phyloP scores from a whole-genome alignment of 2,329 filamentous ascomycete species.

The Chaetomium olivaceum region DNA sequence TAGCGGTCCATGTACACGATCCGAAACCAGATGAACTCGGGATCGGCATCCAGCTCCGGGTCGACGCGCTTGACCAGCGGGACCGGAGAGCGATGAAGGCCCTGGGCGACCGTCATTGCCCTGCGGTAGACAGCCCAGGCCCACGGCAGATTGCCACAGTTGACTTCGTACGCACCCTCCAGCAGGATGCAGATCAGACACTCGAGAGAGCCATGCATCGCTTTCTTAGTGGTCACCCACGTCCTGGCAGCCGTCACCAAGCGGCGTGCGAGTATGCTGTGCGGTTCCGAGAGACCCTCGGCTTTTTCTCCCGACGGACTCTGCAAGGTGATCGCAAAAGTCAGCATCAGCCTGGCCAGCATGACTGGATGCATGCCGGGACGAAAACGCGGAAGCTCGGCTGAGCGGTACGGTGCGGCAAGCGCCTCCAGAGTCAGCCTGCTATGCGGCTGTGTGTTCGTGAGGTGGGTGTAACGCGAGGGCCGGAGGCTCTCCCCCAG shows the following conservation, averaged over 20 bases:
- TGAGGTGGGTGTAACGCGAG: conserved; percentile 2
- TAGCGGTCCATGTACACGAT: conserved; percentile 41
- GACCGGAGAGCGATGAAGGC: conserved; percentile 37
- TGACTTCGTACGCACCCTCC: conserved; percentile 42
- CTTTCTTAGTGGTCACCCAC: conserved; percentile 42
- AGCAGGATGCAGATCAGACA: conserved; percentile 46
- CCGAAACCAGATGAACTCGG: conserved; percentile 37
- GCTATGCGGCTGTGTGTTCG: conserved; percentile 8
- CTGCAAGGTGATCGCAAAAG: conserved; percentile 38
- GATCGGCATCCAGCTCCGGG: conserved; percentile 12
- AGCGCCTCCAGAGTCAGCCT: conserved; percentile 9
- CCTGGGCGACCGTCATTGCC: conserved; percentile 44
- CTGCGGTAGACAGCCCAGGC: conserved; percentile 43
- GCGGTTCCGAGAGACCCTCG: conserved; percentile 31
- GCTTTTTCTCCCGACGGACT: conserved; percentile 14
- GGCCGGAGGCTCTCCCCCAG: background rate
- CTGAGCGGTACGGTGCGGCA: conserved; percentile 1
- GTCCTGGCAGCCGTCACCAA: conserved; percentile 36
- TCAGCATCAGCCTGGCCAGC: conserved; percentile 38
- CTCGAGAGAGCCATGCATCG: conserved; percentile 42
- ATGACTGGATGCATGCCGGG: conserved; percentile 37
- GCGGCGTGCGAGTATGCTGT: conserved; percentile 35
- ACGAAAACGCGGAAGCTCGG: conserved; percentile 2
- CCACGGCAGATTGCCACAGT: conserved; percentile 44
- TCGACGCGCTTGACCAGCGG: conserved; percentile 27